Evolutionary conservation across 306 rosid species (phyloP).

Genomic region (Inga oerstediana): DNA sequence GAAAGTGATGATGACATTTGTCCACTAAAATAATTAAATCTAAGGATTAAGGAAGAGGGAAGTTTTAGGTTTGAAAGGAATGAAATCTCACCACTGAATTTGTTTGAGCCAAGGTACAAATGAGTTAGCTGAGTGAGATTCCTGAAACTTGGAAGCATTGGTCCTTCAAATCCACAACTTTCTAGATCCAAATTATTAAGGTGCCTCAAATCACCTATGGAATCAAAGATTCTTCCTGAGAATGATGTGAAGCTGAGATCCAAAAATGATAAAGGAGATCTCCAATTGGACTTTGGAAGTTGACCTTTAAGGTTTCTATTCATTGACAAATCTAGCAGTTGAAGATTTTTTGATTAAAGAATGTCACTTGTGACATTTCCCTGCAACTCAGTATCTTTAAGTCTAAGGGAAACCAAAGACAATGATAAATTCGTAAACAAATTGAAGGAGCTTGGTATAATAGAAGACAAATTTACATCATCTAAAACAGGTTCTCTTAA

Average conservation of each 20-base stretch:
- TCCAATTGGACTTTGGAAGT: neutral
- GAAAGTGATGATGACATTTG: neutral
- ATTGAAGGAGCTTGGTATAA: neutral
- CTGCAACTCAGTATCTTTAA: neutral
- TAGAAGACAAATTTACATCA: neutral
- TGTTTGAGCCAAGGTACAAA: neutral
- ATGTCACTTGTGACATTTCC: neutral
- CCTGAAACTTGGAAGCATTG: neutral
- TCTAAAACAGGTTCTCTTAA: neutral
- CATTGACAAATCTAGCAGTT: neutral
- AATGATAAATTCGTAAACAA: neutral
- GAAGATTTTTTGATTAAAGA: neutral
- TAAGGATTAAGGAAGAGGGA: neutral
- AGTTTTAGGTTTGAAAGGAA: neutral
- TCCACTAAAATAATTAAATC: neutral
- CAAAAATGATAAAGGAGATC: neutral
- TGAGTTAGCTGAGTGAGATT: neutral
- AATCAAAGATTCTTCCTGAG: neutral
- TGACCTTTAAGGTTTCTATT: neutral
- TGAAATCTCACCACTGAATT: slow-evolving; percentile 22
- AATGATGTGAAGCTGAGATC: neutral
- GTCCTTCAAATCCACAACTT: neutral
- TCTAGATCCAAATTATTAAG: neutral
- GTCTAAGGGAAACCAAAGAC: neutral
- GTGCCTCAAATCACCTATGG: neutral